phyloP scores from a whole-genome alignment of 192 early-diverging fungal species.

The Dissophora ornata region DNA sequence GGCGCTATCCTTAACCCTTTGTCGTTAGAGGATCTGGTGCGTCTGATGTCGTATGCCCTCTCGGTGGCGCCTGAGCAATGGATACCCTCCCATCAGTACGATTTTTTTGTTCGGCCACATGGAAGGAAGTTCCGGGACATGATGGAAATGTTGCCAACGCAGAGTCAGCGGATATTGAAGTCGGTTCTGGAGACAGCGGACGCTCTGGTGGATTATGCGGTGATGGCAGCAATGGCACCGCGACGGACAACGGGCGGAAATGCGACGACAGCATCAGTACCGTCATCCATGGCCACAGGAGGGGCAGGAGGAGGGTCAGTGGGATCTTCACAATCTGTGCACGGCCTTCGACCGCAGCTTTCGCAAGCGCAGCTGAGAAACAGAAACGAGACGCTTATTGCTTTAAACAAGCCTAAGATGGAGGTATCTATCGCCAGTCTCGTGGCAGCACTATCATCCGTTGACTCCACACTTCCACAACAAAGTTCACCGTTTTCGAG shows the following conservation, averaged over 20 bases:
- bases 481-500: neutral
- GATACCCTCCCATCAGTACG: slow-evolving; percentile 49
- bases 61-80: slow-evolving; percentile 38
- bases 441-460: neutral
- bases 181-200: slow-evolving; percentile 36
- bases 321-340: neutral
- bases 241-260: too few species aligned
- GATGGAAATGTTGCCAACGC: slow-evolving; percentile 38
- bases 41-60: slow-evolving; percentile 8
- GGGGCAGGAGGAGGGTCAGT: too few species aligned
- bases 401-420: neutral
- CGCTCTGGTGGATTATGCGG: slow-evolving; percentile 26
- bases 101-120: slow-evolving; percentile 35
- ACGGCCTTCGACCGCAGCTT: neutral
- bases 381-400: slow-evolving; percentile 13
- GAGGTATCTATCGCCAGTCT: neutral
- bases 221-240: neutral
- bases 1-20: slow-evolving; percentile 23
- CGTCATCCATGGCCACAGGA: neutral
- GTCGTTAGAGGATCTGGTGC: slow-evolving; percentile 15
- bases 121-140: slow-evolving; percentile 27
- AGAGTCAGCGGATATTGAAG: slow-evolving; percentile 28
- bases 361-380: slow-evolving; percentile 16
- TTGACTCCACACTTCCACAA: neutral
- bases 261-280: neutral